Evolutionary conservation across 140 eudicot species (phyloP).

Genomic region (Cichorium intybus): DNA sequence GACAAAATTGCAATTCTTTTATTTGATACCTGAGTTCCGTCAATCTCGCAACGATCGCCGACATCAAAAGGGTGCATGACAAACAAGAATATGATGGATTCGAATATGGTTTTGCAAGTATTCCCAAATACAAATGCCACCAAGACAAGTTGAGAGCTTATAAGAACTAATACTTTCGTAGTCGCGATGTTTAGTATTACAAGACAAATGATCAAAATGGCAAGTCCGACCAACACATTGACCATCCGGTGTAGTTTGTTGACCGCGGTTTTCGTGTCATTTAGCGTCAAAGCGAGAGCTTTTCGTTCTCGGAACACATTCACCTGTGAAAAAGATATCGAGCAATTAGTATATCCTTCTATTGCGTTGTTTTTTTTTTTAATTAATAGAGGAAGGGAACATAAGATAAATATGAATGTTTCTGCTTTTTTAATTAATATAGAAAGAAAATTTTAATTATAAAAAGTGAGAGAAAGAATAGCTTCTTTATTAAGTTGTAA

Average conservation of each 20-base stretch:
- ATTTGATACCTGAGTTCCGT: constrained; percentile 60
- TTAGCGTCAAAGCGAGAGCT: constrained; percentile 88
- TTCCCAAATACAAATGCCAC: constrained; percentile 91
- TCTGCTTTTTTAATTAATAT: no score
- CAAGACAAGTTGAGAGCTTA: constrained; percentile 79
- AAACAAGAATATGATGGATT: constrained; percentile 77
- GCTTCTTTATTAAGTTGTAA: no score
- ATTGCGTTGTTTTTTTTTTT: no score
- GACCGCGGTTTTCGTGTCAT: constrained; percentile 89
- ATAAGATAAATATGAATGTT: no score
- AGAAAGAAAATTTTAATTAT: no score
- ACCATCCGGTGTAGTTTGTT: constrained; percentile 78
- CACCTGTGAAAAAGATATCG: constrained; percentile 37
- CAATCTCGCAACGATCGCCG: constrained; percentile 92
- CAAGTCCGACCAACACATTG: constrained; percentile 57
- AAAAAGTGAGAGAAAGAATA: no score
- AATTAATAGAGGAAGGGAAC: no score
- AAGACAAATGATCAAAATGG: constrained; percentile 53
- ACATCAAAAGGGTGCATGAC: constrained; percentile 93
- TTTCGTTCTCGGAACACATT: constrained; percentile 80
- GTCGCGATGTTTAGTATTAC: constrained; percentile 65
- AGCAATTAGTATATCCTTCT: not conserved
- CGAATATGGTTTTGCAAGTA: constrained; percentile 86
- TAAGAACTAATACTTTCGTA: constrained; percentile 55
- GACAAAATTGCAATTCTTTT: not conserved